These are phyloP conservation scores for Amyloporia xantha DNA, from an alignment of 768 basidiomycete species.

Conservation along the genomic window DNA sequence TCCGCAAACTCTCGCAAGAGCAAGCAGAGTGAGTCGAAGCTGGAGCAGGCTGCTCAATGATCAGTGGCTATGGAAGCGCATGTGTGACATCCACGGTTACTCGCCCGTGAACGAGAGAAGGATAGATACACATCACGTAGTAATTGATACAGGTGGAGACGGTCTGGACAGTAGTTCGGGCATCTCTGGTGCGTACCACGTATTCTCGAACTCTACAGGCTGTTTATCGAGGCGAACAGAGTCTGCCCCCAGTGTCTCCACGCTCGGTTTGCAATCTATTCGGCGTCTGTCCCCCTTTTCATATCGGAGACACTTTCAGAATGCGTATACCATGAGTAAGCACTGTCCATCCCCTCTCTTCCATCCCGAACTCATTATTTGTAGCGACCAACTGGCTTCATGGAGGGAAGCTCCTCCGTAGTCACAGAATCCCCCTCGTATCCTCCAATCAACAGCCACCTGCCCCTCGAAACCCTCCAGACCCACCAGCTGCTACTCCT, in stretches of 20 bases:
- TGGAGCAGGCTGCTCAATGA: conserved; percentile 71
- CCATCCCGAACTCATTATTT: conserved; percentile 1
- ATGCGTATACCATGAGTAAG: conserved; percentile 66
- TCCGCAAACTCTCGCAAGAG: conserved; percentile 61
- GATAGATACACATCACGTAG: neutral
- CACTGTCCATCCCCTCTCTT: conserved; percentile 4
- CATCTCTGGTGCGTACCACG: neutral
- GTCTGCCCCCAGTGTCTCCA: conserved; percentile 17
- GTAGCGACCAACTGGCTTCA: conserved; percentile 76
- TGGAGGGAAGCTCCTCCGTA: conserved; percentile 63
- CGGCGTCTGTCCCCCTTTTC: conserved; percentile 32
- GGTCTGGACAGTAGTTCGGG: neutral
- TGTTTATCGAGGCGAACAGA: conserved; percentile 10
- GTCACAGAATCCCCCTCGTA: conserved; percentile 43
- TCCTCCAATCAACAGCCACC: conserved; percentile 3
- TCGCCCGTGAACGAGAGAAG: conserved; percentile 2
- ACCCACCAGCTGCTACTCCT: conserved; percentile 14
- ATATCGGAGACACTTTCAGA: conserved; percentile 66
- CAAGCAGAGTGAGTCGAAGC: conserved; percentile 58
- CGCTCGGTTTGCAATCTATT: neutral
- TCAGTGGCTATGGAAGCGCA: conserved; percentile 72
- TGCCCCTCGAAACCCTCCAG: conserved; percentile 2
- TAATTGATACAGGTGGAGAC: neutral
- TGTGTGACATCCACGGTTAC: conserved; percentile 60
- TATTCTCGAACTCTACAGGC: neutral